A percentile compares a stretch with the other conserved stretches of the same genome.
phyloP scores from a whole-genome alignment of 306 rosid genomes.

The Cucurbita argyrosperma region DNA sequence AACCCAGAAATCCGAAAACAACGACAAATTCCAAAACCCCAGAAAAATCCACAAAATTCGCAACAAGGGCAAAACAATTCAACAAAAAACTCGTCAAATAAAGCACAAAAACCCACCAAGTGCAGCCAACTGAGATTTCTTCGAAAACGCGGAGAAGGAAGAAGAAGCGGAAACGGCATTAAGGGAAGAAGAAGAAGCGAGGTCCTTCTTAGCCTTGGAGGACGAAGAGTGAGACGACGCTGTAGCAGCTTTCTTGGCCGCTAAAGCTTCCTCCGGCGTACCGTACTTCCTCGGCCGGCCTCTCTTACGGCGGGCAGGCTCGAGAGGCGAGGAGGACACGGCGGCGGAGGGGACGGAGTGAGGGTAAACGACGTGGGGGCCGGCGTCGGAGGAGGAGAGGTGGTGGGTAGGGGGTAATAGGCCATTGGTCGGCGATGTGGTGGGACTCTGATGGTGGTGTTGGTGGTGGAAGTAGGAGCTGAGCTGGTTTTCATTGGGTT shows the following conservation, averaged over 20 bases:
- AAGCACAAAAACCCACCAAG: constrained; percentile 26
- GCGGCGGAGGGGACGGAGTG: constrained; percentile 62
- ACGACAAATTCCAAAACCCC: neutral
- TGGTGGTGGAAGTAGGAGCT: constrained; percentile 48
- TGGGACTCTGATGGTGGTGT: constrained; percentile 14
- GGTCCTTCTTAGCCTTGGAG: constrained; percentile 34
- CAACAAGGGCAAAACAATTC: neutral
- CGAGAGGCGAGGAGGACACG: constrained; percentile 45
- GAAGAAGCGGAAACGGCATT: constrained; percentile 22
- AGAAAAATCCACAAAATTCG: neutral
- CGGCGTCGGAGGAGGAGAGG: constrained; percentile 21
- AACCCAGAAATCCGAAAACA: neutral
- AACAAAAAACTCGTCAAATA: neutral
- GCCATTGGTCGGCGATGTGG: constrained; percentile 52
- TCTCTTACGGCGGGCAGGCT: constrained; percentile 63
- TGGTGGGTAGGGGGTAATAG: constrained; percentile 22
- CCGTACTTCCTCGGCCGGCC: constrained; percentile 88
- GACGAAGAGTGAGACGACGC: constrained; percentile 55
- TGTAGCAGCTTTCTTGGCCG: constrained; percentile 78
- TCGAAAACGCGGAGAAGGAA: constrained; percentile 31
- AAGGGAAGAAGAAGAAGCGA: constrained; percentile 1
- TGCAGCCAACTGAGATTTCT: constrained; percentile 44
- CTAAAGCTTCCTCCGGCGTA: constrained; percentile 72
- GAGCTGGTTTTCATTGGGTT: constrained; percentile 77
- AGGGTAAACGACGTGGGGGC: constrained; percentile 47